Percentiles rank a stretch among this genome's conserved stretches.
These are phyloP conservation scores for Cetraspora pellucida DNA, from an alignment of 192 early-diverging fungal species.

Conservation along the genomic window DNA sequence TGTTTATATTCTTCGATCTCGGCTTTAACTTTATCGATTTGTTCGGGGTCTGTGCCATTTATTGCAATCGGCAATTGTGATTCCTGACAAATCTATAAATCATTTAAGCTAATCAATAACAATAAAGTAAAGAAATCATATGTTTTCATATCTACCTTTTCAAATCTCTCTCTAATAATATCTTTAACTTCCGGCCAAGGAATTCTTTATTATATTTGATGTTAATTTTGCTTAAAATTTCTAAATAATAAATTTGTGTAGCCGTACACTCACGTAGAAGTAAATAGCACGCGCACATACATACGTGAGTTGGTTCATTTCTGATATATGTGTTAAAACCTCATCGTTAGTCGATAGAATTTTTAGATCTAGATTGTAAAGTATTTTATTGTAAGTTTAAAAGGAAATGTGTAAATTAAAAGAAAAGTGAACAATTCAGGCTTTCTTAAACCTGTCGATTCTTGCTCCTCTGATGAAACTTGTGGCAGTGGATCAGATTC, in stretches of 20 bases:
- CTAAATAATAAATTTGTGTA: not conserved
- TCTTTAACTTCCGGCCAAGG: not conserved
- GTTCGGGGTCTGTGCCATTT: not conserved
- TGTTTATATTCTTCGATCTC: not conserved
- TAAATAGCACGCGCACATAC: not conserved
- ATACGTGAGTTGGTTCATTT: slow-evolving; percentile 4
- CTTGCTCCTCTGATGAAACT: too few species aligned
- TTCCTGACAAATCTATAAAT: not conserved
- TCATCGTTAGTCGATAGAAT: not conserved
- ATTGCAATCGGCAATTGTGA: not conserved
- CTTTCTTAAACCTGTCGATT: not conserved
- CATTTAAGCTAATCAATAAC: not conserved
- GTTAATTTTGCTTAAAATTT: not conserved
- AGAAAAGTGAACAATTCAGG: not conserved
- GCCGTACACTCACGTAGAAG: too few species aligned
- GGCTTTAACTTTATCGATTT: not conserved
- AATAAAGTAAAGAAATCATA: too few species aligned
- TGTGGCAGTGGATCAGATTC: too few species aligned
- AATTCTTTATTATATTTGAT: not conserved
- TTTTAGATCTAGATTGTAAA: not conserved
- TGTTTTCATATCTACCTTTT: not conserved
- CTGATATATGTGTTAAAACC: not conserved
- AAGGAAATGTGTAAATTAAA: not conserved
- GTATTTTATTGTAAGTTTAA: not conserved
- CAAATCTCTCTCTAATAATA: not conserved